phyloP scores from a whole-genome alignment of 108 stramenopile species.

The Epipyxis sp. region DNA sequence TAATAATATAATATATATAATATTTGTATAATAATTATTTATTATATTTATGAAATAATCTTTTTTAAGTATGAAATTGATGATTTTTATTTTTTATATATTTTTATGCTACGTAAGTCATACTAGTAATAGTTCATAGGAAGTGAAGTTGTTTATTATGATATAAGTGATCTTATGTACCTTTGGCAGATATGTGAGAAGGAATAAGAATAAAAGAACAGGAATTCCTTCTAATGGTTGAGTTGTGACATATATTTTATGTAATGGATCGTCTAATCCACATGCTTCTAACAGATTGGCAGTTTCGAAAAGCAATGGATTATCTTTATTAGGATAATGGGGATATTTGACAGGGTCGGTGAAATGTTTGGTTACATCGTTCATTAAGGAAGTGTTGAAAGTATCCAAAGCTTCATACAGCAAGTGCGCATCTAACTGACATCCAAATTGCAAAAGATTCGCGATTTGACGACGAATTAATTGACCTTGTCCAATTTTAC shows the following conservation, averaged over 20 bases:
- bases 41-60: too few species aligned
- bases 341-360: neutral
- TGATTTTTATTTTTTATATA: too few species aligned
- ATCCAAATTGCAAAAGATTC: conserved; percentile 49
- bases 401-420: conserved; percentile 38
- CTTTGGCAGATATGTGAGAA: conserved; percentile 49
- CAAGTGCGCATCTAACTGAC: conserved; percentile 54
- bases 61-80: too few species aligned
- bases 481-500: conserved; percentile 63
- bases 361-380: conserved; percentile 35
- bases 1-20: too few species aligned
- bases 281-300: conserved; percentile 47
- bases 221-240: conserved; percentile 59
- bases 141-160: too few species aligned
- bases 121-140: too few species aligned
- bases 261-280: conserved; percentile 57
- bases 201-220: conserved; percentile 50
- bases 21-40: too few species aligned
- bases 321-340: conserved; percentile 10
- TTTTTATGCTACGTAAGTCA: too few species aligned
- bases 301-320: conserved; percentile 15
- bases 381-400: conserved; percentile 39
- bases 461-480: conserved; percentile 53
- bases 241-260: conserved; percentile 56
- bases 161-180: too few species aligned